phyloP scores from a whole-genome alignment of 2,329 filamentous ascomycete genomes.

The Aspergillus sp. region DNA sequence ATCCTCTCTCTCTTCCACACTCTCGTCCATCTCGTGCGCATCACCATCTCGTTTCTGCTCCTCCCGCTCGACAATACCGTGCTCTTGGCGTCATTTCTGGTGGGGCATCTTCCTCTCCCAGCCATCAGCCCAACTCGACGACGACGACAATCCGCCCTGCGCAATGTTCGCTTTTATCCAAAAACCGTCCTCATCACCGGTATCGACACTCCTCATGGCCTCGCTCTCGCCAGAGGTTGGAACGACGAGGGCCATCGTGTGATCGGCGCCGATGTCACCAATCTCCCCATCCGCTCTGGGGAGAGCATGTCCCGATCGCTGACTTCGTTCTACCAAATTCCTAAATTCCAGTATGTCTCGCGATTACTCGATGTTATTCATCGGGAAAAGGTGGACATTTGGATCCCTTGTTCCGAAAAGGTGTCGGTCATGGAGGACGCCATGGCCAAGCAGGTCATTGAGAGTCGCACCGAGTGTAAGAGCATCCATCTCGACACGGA shows the following conservation, averaged over 20 bases:
- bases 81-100: constrained; percentile 33
- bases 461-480: constrained; percentile 53
- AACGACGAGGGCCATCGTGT: constrained; percentile 63
- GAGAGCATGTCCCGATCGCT: constrained; percentile 58
- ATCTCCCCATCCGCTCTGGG: constrained; percentile 41
- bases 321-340: constrained; percentile 50
- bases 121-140: constrained; percentile 10
- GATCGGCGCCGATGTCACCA: constrained; percentile 63
- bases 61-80: constrained; percentile 49
- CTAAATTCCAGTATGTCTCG: constrained; percentile 50
- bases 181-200: constrained; percentile 67
- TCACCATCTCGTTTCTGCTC: constrained; percentile 20
- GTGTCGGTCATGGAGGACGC: constrained; percentile 63
- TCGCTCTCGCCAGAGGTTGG: constrained; percentile 62
- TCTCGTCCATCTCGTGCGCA: constrained; percentile 20
- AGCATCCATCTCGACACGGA: constrained; percentile 60
- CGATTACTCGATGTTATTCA: constrained; percentile 56
- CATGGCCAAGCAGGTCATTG: constrained; percentile 57
- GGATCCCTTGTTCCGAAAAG: constrained; percentile 70
- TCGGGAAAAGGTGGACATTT: constrained; percentile 61
- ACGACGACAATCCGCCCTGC: constrained; percentile 20
- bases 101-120: constrained; percentile 23
- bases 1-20: constrained; percentile 7
- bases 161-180: constrained; percentile 34
- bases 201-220: constrained; percentile 66